A percentile compares a stretch with the other conserved stretches of the same genome.
phyloP scores from a whole-genome alignment of 192 early-diverging fungal genomes.

The Dissophora ornata region DNA sequence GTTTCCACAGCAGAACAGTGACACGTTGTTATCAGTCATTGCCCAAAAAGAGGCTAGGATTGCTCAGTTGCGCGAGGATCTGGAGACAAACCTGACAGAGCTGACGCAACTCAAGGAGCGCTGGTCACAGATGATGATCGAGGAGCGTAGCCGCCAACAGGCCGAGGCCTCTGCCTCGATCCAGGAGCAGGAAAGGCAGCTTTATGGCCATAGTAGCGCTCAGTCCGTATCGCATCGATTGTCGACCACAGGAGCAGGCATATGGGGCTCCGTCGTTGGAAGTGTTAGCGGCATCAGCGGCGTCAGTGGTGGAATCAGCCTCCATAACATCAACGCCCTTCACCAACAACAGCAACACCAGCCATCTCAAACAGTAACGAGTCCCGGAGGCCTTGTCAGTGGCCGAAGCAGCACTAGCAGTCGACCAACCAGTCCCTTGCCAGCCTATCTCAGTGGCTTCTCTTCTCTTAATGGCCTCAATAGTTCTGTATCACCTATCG shows the following conservation, averaged over 20 bases:
- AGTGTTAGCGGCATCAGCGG: constrained; percentile 52
- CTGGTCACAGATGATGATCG: constrained; percentile 55
- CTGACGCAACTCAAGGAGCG: constrained; percentile 50
- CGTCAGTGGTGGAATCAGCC: constrained; percentile 44
- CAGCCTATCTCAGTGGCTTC: constrained; percentile 23
- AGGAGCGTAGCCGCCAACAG: constrained; percentile 41
- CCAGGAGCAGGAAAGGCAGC: constrained; percentile 33
- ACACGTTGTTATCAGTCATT: constrained; percentile 41
- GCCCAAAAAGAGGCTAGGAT: constrained; percentile 53
- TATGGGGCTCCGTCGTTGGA: constrained; percentile 47
- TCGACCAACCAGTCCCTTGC: constrained; percentile 44
- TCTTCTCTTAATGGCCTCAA: constrained; percentile 35
- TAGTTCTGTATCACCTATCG: constrained; percentile 18
- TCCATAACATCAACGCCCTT: constrained; percentile 34
- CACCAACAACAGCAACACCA: constrained; percentile 16
- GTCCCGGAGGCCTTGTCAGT: constrained; percentile 19
- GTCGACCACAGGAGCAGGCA: constrained; percentile 42
- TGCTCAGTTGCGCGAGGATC: constrained; percentile 43
- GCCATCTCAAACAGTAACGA: not conserved
- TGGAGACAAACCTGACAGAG: constrained; percentile 38
- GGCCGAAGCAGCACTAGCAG: constrained; percentile 34
- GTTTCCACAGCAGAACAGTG: constrained; percentile 44
- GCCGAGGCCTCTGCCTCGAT: constrained; percentile 45
- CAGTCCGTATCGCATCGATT: constrained; percentile 46
- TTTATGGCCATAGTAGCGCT: constrained; percentile 25